A percentile compares a stretch with the other conserved stretches of the same genome.
These are phyloP conservation scores for Phoma herbarum DNA, from an alignment of 2,329 filamentous ascomycete genomes.

Conservation along the genomic window DNA sequence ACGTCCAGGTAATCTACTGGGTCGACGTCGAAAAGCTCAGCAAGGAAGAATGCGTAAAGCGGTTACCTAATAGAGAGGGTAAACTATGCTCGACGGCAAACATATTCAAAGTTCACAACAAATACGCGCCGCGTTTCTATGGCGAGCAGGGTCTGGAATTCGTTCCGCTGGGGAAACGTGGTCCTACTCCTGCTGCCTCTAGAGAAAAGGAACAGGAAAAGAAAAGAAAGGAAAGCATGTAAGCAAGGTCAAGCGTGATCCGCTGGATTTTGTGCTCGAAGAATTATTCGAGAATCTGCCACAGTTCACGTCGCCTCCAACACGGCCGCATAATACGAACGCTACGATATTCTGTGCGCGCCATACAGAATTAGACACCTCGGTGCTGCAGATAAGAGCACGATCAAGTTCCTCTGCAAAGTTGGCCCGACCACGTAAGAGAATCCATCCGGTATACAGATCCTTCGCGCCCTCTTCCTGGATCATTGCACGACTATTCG, in stretches of 20 bases:
- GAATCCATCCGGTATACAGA: neutral
- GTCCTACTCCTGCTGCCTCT: neutral
- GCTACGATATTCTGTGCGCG: too few species aligned
- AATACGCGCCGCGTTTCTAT: conserved; percentile 3
- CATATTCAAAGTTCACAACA: conserved; percentile 6
- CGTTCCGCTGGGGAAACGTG: conserved; percentile 1
- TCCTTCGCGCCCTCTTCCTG: neutral
- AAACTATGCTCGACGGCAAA: neutral
- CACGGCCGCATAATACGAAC: too few species aligned
- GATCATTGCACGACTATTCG: neutral
- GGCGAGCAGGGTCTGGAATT: conserved; percentile 1
- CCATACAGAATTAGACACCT: too few species aligned
- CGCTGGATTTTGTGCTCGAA: neutral
- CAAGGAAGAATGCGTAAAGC: conserved; percentile 4
- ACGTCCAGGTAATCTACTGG: conserved; percentile 8
- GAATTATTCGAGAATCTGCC: neutral
- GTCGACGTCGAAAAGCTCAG: conserved; percentile 1
- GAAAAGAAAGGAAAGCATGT: neutral
- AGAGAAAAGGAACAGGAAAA: neutral
- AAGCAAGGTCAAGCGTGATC: neutral
- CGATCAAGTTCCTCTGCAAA: neutral
- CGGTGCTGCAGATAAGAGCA: neutral
- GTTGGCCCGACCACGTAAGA: neutral
- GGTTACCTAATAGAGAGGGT: conserved; percentile 7
- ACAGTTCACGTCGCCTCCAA: neutral